Percentiles rank a stretch among this genome's conserved stretches.
These are phyloP conservation scores for Volvariella volvacea DNA, from an alignment of 1,284 basidiomycete genomes.

Conservation along the genomic window DNA sequence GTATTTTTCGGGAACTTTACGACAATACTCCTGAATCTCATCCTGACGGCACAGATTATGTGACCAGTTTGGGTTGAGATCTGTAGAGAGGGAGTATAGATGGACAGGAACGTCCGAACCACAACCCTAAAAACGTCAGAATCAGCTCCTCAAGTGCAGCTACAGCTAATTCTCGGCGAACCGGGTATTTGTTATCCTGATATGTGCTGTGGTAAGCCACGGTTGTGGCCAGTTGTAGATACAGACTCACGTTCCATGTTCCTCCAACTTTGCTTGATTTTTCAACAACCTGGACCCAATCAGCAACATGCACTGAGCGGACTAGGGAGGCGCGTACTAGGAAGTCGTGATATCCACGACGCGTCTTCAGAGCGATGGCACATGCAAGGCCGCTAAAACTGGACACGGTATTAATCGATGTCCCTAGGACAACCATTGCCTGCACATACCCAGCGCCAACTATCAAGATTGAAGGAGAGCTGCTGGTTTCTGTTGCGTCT, in stretches of 20 bases:
- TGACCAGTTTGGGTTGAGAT: constrained; percentile 27
- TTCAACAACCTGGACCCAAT: constrained; percentile 29
- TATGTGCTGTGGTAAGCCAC: too few species aligned
- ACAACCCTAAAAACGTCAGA: constrained; percentile 19
- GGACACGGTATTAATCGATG: too few species aligned
- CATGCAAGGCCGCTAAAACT: constrained; percentile 22
- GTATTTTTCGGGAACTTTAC: constrained; percentile 23
- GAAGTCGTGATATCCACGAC: constrained; percentile 26
- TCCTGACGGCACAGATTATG: constrained; percentile 20
- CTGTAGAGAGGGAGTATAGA: constrained; percentile 31
- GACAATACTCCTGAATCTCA: constrained; percentile 30
- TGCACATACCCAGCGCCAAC: constrained; percentile 31
- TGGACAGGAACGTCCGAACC: constrained; percentile 25
- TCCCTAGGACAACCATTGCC: neutral
- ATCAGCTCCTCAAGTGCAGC: neutral
- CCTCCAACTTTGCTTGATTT: constrained; percentile 26
- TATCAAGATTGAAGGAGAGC: constrained; percentile 20
- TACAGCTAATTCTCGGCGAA: constrained; percentile 23
- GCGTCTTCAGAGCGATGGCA: constrained; percentile 24
- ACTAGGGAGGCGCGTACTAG: constrained; percentile 14
- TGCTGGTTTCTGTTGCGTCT: too few species aligned
- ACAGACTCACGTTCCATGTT: constrained; percentile 33
- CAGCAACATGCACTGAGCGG: too few species aligned
- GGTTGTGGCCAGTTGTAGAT: too few species aligned
- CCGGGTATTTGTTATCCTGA: constrained; percentile 28